Evolutionary conservation across 495 filamentous ascomycete species (phyloP).

Genomic region (Hyaloscypha variabilis): DNA sequence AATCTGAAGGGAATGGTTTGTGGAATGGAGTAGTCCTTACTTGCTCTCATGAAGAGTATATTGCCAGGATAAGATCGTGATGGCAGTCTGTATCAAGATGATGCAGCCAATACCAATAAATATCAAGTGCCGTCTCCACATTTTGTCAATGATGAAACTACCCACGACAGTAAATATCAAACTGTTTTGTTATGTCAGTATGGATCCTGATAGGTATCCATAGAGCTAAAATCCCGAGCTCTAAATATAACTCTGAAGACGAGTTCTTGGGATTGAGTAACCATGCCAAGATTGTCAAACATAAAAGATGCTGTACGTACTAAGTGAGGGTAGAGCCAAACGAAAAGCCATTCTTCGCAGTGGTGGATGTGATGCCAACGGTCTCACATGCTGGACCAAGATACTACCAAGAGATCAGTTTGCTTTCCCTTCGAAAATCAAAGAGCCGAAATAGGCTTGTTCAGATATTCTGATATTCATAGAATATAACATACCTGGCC

Average conservation of each 20-base stretch:
- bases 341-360: constrained; percentile 39
- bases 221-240: too few relatives aligned
- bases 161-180: constrained; percentile 45
- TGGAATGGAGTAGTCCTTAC: not conserved
- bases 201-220: too few relatives aligned
- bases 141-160: constrained; percentile 41
- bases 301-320: not conserved
- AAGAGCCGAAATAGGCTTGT: too few relatives aligned
- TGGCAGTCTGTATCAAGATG: constrained; percentile 42
- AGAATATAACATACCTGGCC: constrained; percentile 27
- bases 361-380: constrained; percentile 36
- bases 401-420: constrained; percentile 21
- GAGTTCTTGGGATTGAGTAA: too few relatives aligned
- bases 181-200: not conserved
- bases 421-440: too few relatives aligned
- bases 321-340: constrained; percentile 32
- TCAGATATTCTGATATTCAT: too few relatives aligned
- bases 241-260: too few relatives aligned
- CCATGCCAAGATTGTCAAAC: too few relatives aligned
- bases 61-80: constrained; percentile 46
- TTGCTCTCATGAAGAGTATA: constrained; percentile 29
- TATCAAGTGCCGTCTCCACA: constrained; percentile 41
- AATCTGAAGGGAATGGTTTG: constrained; percentile 29
- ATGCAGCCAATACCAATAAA: constrained; percentile 40
- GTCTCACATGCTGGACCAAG: constrained; percentile 42